Percentiles rank a stretch among this genome's conserved stretches.
These are phyloP conservation scores for Ramaria sp. DNA, from an alignment of 768 basidiomycete species.

Conservation along the genomic window DNA sequence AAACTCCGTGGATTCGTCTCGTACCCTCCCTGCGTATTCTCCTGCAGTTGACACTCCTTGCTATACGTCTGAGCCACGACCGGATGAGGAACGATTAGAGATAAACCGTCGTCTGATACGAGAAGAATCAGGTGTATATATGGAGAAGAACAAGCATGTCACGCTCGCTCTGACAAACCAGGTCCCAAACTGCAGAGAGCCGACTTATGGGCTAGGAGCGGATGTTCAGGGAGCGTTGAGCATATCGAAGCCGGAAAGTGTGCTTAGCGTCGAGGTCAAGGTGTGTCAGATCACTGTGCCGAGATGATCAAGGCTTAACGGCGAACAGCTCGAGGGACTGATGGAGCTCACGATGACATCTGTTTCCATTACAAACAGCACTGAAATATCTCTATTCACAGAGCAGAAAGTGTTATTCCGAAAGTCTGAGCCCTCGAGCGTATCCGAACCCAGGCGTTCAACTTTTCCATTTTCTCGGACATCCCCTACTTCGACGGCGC, in stretches of 20 bases:
- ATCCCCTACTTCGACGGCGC: not conserved
- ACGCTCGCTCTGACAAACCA: slow-evolving; percentile 43
- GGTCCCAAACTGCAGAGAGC: slow-evolving; percentile 37
- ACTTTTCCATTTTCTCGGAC: not conserved
- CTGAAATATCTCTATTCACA: not conserved
- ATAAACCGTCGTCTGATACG: slow-evolving; percentile 4
- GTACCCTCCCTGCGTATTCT: slow-evolving; percentile 1
- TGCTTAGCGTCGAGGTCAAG: slow-evolving; percentile 56
- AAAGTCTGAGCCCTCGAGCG: not conserved
- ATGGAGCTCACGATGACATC: slow-evolving; percentile 2
- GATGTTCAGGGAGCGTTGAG: slow-evolving; percentile 46
- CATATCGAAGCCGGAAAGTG: slow-evolving; percentile 39
- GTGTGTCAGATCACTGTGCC: slow-evolving; percentile 20
- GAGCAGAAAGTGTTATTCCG: not conserved
- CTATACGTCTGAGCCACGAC: slow-evolving; percentile 46
- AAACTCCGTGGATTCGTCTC: too few relatives aligned
- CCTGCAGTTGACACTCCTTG: slow-evolving; percentile 22
- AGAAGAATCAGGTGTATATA: slow-evolving; percentile 5
- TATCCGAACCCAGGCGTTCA: not conserved
- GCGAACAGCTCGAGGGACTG: not conserved
- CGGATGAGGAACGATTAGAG: slow-evolving; percentile 38
- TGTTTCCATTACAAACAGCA: not conserved
- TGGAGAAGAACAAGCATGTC: slow-evolving; percentile 13
- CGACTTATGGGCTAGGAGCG: slow-evolving; percentile 43
- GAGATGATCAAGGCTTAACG: not conserved